Evolutionary conservation across 108 stramenopile species (phyloP), one percentile per base, ranked within the genome.

Genomic region (Schizochytrium sp.): DNA sequence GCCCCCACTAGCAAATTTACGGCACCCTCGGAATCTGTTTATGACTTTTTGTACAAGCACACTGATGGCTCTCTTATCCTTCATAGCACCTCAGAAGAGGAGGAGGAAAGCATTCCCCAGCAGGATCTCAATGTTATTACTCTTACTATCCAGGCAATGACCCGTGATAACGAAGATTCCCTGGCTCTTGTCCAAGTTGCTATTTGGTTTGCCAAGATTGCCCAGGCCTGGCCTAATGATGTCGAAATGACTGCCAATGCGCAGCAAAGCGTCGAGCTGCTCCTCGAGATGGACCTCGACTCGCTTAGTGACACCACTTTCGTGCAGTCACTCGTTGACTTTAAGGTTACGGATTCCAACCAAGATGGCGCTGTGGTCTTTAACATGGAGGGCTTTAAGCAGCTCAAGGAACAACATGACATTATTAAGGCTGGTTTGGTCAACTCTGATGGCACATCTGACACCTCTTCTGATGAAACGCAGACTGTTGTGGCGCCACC

Each of bases 141-240:
- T 38, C 61, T 64, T 4, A 64, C 61, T 42, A 64, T 64, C 61
- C 61, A 64, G 61, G 61, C 61, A 38, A 64, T 64, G 61, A 42
- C 61, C 8, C 7, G 4, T 4, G 4, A 64, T 13, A n/a, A 0
- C 19, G 61, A 64, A 5, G 61, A 64, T 42, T 64, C 61, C 42
- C 8, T 64, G 61, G 61, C 61, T 5, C 61, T 64, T 42, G 61
- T 42, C 4, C 61, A 64, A 42, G 61, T 64, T 4, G 61, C 61
- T 42, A 13, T 64, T n/a, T 64, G 61, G 61, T 64, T 64, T 42
- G 61, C 61, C 61, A 64, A n/a, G 61, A 64, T 64, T 64, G 61
- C 61, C 8, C 61, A 64, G 19, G 61, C 61, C 8, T 64, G 61
- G 61, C 61, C 61, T 13, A 64, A 7, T 4, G 61, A 64, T 13